Evolutionary conservation across 495 filamentous ascomycete species (phyloP), one percentile per base, ranked within the genome.

Genomic region (Glarea lozoyensis): DNA sequence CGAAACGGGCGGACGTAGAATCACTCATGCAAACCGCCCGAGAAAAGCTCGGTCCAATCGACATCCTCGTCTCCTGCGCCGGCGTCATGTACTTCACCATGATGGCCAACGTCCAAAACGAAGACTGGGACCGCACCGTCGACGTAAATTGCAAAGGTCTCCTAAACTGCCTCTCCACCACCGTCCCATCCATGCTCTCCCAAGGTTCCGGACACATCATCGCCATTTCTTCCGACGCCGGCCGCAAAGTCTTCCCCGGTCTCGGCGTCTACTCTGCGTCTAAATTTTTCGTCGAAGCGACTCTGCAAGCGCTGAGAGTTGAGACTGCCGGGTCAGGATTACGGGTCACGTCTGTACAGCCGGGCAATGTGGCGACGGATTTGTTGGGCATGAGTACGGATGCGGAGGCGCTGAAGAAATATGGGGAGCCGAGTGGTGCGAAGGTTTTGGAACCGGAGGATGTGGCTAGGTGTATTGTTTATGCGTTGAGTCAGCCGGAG

Each of bases 21-120:
- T 59, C 60, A 0, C 72, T 84, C 20, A 58, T 82, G 29, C 52
- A 60, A 4, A 62, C 66, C 0, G 62, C 79, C 0, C 60, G 56
- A n/a, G 62, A 69, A 4, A 56, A 73, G 46, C 74, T 82, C 3
- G 80, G 80, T 0, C 70, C 76, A 1, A 65, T 82, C 23, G 79
- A 84, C 45, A 79, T 82, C 38, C 61, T 84, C 7, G 71, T 84
- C 20, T 68, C 71, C n/a, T 81, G 76, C 56, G 78, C 80, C 0
- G 80, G 79, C 11, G 80, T 84, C 42, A 84, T 84, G 80, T 84
- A 84, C 59, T 84, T 75, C 60, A 82, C 78, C 12, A 75, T 83
- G 72, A 83, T 84, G 79, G 70, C 75, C 3, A 82, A 84, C 53
- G 64, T 59, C 18, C 65, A 79, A 43, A 70, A 55, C 4, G 76